A percentile compares a stretch with the other conserved stretches of the same genome.
Conservation (phyloP, 2,329 filamentous ascomycete genomes). For the Apiospora kogelbergensis region DNA sequence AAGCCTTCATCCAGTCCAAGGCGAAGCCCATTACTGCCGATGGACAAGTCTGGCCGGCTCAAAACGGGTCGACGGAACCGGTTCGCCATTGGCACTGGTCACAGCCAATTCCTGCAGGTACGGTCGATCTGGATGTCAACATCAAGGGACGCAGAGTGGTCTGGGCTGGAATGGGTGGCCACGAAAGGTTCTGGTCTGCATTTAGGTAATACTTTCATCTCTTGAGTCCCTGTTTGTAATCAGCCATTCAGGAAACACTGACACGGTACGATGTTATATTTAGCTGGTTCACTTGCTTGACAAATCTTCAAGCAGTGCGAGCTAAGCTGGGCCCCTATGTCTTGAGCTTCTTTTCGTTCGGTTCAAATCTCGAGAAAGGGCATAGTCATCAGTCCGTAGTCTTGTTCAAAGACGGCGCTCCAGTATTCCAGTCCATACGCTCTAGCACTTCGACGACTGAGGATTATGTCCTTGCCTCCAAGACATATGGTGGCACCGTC, state of each 20-base stretch:
- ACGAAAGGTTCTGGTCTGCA: constrained; percentile 18
- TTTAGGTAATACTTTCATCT: constrained; percentile 13
- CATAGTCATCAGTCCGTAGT: constrained; percentile 13
- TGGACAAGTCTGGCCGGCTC: constrained; percentile 13
- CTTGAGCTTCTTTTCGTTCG: constrained; percentile 13
- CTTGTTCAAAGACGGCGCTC: constrained; percentile 14
- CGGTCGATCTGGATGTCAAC: constrained; percentile 9
- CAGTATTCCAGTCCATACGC: constrained; percentile 14
- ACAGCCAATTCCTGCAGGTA: constrained; percentile 17
- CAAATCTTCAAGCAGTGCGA: constrained; percentile 14
- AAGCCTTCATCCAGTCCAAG: constrained; percentile 9
- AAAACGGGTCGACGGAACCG: constrained; percentile 14
- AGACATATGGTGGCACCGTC: constrained; percentile 17
- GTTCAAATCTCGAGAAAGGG: constrained; percentile 11
- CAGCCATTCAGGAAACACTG: background rate
- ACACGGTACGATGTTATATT: background rate
- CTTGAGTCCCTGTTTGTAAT: background rate
- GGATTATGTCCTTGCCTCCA: constrained; percentile 14
- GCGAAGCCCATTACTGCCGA: constrained; percentile 14
- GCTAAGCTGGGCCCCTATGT: constrained; percentile 16
- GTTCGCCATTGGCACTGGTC: constrained; percentile 17
- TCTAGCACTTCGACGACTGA: constrained; percentile 13
- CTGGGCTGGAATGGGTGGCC: constrained; percentile 17
- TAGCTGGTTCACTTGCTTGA: constrained; percentile 19
- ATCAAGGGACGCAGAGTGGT: constrained; percentile 12